Evolutionary conservation across 2,329 filamentous ascomycete genomes (phyloP).

Genomic region (Thielaviopsis punctulata): DNA sequence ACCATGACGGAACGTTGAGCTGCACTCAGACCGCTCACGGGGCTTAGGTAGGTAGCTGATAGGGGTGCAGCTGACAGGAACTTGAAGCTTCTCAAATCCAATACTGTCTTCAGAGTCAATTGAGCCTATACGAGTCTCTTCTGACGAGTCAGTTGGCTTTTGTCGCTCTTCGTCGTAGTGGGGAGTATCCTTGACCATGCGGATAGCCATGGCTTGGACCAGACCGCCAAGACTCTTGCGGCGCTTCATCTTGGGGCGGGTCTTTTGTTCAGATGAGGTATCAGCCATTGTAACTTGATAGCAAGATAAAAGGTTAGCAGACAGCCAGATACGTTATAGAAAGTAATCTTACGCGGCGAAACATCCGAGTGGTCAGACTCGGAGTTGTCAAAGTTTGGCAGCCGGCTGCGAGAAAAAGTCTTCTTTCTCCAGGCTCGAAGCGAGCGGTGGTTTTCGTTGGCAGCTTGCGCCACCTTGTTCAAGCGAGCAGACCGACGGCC

Average conservation of each 20-base stretch:
- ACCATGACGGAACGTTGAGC: constrained; percentile 10
- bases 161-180: not conserved
- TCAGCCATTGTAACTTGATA: not conserved
- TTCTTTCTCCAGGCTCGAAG: constrained; percentile 9
- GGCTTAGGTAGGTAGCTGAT: constrained; percentile 8
- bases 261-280: constrained; percentile 1
- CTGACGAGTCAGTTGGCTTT: not conserved
- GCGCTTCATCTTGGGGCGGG: constrained; percentile 2
- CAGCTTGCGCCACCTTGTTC: constrained; percentile 1
- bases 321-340: not conserved
- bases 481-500: not conserved
- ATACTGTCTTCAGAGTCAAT: not conserved
- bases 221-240: constrained; percentile 10
- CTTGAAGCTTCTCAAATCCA: not conserved
- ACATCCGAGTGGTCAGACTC: constrained; percentile 4
- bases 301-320: not conserved
- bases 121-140: not conserved
- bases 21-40: constrained; percentile 11
- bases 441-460: constrained; percentile 10
- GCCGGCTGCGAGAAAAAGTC: constrained; percentile 8
- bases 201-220: constrained; percentile 10
- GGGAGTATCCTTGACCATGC: constrained; percentile 4
- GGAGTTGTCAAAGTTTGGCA: constrained; percentile 4
- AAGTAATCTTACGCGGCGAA: not conserved
- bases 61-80: not conserved